Percentiles rank a stretch among this genome's conserved stretches.
phyloP scores from a whole-genome alignment of 768 basidiomycete genomes.

The Clitopilus hobsonii region DNA sequence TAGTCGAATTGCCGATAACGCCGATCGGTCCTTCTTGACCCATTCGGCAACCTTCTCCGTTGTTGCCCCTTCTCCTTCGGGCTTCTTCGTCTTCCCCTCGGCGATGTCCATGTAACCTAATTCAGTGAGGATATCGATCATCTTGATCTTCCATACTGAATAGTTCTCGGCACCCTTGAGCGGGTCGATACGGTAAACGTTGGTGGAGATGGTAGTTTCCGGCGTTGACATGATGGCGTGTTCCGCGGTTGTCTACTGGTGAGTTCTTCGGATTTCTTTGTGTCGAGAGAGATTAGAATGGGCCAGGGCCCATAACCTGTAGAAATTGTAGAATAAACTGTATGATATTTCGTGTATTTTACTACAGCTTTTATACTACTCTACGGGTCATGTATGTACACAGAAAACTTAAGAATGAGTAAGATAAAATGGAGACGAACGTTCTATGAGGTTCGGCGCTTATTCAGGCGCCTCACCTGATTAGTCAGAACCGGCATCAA shows the following conservation, averaged over 20 bases:
- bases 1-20: conserved; percentile 23
- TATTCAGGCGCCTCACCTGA: no score
- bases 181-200: conserved; percentile 14
- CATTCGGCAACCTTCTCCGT: conserved; percentile 11
- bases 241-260: conserved; percentile 1
- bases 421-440: no score
- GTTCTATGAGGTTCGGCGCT: no score
- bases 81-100: not conserved
- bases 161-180: conserved; percentile 13
- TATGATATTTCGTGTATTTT: no score
- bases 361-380: no score
- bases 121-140: conserved; percentile 19
- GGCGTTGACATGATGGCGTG: conserved; percentile 10
- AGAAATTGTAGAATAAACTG: conserved; percentile 4
- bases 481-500: no score
- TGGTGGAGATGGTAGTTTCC: conserved; percentile 2
- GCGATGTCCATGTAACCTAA: conserved; percentile 12
- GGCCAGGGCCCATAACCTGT: conserved; percentile 28
- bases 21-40: conserved; percentile 23
- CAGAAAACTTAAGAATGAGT: no score
- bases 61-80: not conserved
- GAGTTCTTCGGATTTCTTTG: conserved; percentile 8
- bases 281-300: conserved; percentile 3
- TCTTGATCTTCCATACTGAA: conserved; percentile 17
- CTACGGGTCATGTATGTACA: no score